A percentile compares a stretch with the other conserved stretches of the same genome.
Evolutionary conservation across 2,329 filamentous ascomycete genomes (phyloP).

Genomic region (Diaporthe aspalathi): DNA sequence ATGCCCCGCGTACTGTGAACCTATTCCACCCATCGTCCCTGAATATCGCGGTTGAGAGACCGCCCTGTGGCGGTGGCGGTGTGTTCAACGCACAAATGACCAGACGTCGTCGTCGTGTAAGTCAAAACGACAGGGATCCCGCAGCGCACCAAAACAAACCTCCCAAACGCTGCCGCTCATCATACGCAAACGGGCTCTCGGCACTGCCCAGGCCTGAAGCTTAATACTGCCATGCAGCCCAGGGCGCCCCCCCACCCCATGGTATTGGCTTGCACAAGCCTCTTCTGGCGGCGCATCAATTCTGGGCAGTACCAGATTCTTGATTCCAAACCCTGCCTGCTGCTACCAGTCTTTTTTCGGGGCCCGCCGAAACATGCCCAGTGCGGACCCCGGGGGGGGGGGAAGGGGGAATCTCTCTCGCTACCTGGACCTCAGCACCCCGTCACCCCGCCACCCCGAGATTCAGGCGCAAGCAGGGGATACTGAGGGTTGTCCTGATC

Average conservation of each 20-base stretch:
- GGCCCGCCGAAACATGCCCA: slow-evolving; percentile 16
- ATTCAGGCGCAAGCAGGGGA: background rate
- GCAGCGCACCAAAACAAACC: background rate
- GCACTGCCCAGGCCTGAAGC: background rate
- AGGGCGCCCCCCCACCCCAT: background rate
- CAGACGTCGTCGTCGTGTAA: slow-evolving; percentile 23
- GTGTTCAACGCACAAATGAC: background rate
- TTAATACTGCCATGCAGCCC: background rate
- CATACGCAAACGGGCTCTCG: background rate
- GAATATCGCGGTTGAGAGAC: too few species aligned
- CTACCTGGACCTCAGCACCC: too few species aligned
- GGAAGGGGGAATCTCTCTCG: too few species aligned
- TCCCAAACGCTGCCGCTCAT: slow-evolving; percentile 16
- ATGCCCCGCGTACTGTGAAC: too few species aligned
- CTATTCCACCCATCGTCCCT: too few species aligned
- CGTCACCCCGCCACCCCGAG: background rate
- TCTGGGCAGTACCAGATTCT: slow-evolving; percentile 27
- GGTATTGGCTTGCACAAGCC: background rate
- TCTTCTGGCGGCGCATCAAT: background rate
- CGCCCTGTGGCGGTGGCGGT: too few species aligned
- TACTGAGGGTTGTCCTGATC: background rate
- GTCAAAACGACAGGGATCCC: background rate
- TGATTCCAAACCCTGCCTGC: too few species aligned
- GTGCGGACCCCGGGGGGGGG: too few species aligned
- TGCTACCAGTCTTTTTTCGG: background rate